Evolutionary conservation across 2,329 filamentous ascomycete genomes (phyloP).

Genomic region (Talaromyces rugulosus): DNA sequence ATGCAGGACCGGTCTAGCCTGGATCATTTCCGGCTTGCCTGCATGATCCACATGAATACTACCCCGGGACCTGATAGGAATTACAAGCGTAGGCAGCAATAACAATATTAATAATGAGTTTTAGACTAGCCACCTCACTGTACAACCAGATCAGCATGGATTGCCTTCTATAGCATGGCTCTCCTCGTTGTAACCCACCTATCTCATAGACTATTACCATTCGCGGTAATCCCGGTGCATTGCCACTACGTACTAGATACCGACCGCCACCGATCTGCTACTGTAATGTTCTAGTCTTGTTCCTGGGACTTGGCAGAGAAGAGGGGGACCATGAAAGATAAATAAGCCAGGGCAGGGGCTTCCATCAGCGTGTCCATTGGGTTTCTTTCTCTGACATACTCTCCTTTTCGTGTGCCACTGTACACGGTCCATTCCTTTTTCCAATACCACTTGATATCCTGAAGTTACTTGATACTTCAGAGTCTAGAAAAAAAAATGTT

Average conservation of each 20-base stretch:
- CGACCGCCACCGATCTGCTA: not conserved
- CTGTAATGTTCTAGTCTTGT: not conserved
- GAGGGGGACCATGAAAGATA: not conserved
- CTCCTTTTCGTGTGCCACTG: not conserved
- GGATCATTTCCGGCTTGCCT: not conserved
- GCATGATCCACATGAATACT: not conserved
- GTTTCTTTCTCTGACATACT: not conserved
- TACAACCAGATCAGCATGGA: not conserved
- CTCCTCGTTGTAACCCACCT: not conserved
- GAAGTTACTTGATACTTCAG: not conserved
- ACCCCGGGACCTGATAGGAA: not conserved
- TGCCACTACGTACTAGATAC: not conserved
- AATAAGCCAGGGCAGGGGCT: not conserved
- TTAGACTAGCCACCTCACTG: not conserved
- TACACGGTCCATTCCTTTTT: not conserved
- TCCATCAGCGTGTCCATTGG: not conserved
- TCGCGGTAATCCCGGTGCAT: not conserved
- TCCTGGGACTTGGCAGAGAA: not conserved
- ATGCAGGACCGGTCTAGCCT: too few species aligned
- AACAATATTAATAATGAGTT: not conserved
- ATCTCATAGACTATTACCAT: not conserved
- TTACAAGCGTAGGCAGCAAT: too few species aligned
- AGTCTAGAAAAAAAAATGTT: slow-evolving; percentile 6
- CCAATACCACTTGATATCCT: not conserved
- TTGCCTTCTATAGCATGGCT: not conserved